phyloP scores from a whole-genome alignment of 2,329 filamentous ascomycete genomes.

The Neonectria hederae region DNA sequence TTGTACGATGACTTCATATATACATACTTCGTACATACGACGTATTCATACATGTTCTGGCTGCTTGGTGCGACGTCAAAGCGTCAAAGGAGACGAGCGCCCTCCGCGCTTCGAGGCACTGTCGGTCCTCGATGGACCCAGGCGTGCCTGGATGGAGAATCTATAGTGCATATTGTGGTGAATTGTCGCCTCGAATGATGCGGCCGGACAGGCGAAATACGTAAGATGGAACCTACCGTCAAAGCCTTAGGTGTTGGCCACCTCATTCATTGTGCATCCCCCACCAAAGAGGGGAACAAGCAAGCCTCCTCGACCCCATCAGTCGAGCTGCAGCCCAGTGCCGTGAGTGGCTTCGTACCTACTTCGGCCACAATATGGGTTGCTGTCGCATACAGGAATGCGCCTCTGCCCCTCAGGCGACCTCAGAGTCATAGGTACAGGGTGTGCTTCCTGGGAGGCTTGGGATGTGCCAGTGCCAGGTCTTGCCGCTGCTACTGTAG shows the following conservation, averaged over 20 bases:
- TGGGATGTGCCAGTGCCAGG: background rate
- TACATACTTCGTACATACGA: background rate
- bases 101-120: background rate
- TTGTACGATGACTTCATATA: too few species aligned
- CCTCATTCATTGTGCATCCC: constrained; percentile 3
- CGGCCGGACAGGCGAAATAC: constrained; percentile 5
- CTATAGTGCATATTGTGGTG: background rate
- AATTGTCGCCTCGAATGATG: constrained; percentile 6
- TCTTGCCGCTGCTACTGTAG: background rate
- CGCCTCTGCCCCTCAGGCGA: background rate
- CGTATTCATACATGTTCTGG: background rate
- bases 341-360: constrained; percentile 19
- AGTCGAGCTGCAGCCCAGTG: constrained; percentile 11
- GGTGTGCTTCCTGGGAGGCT: background rate
- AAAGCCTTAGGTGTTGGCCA: background rate
- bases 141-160: background rate
- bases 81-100: background rate
- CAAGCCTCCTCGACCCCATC: constrained; percentile 5
- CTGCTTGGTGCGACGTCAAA: background rate
- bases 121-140: background rate
- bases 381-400: constrained; percentile 20
- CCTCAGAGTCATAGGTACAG: background rate
- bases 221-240: constrained; percentile 15
- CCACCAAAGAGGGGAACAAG: constrained; percentile 1
- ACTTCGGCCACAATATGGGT: constrained; percentile 18